Base-by-base conservation (phyloP, 768 basidiomycete species). In the Agaricus blazei region DNA sequence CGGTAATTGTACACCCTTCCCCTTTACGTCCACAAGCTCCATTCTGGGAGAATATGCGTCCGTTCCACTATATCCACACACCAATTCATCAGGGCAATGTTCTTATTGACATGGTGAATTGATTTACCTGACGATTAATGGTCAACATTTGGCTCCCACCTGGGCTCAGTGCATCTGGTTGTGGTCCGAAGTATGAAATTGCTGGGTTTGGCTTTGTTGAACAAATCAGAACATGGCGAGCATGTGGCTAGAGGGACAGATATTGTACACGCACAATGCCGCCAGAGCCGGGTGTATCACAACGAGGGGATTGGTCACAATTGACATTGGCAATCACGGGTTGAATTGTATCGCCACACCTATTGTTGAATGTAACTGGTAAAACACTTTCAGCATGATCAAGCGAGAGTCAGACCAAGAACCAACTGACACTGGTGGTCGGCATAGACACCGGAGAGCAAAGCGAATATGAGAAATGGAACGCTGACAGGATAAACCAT, bases 241-340 rank as follows among this genome's bases (percentile, higher is more conserved):
- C 19, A 19, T 19, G 19, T 19, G 19, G 19, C 27, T 19, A 19
- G 19, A 19, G 19, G 19, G 26, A n/a, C 41, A 23, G 49, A 43
- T 14, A 27, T 29, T 59, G 63, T 52, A 47, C 68, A 60, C 64
- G 50, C 51, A 70, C 68, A 34, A 69, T 67, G 15, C 65, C 68
- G 4, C 71, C 71, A 26, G 67, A 70, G 55, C 67, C 68, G 24
- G 71, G 69, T 3, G 67, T 67, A 59, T 56, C 61, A 60, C 71
- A 72, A 27, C 73, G 66, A 28, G 73, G 72, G 12, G 72, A 74
- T 59, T 72, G 75, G 2, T 73, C 74, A 51, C 74, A 75, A 47
- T 70, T 70, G 2, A 64, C 65, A 58, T 75, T 70, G 41, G 68
- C 70, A 48, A 75, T 70, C 34, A 65, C 63, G n/a, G 74, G 73